These are phyloP conservation scores for Iris pallida DNA, from an alignment of 116 monocot genomes.

Conservation along the genomic window DNA sequence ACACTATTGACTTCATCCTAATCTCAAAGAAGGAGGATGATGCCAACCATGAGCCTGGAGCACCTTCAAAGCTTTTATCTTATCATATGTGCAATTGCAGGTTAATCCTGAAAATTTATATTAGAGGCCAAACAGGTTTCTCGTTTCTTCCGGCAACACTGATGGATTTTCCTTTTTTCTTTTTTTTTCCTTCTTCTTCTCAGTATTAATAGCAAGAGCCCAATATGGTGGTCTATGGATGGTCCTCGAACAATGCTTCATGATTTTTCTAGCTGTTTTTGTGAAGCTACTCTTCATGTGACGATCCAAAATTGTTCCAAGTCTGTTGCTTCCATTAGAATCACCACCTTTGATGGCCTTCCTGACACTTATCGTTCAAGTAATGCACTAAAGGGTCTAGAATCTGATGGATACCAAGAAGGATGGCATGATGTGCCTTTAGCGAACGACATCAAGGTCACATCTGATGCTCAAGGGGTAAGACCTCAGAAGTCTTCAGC, in stretches of 20 bases:
- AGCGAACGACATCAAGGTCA: slow-evolving; percentile 34
- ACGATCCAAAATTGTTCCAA: slow-evolving; percentile 46
- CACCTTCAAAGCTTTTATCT: slow-evolving; percentile 32
- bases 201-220: slow-evolving; percentile 49
- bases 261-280: slow-evolving; percentile 64
- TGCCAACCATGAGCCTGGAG: slow-evolving; percentile 13
- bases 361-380: slow-evolving; percentile 20
- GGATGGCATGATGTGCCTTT: slow-evolving; percentile 85
- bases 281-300: slow-evolving; percentile 40
- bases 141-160: neutral
- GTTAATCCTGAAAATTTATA: slow-evolving; percentile 16
- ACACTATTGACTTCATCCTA: slow-evolving; percentile 65
- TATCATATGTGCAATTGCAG: slow-evolving; percentile 72
- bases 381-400: slow-evolving; percentile 17
- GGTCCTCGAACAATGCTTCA: slow-evolving; percentile 58
- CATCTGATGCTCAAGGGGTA: slow-evolving; percentile 18
- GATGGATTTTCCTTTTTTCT: neutral
- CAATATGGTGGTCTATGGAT: slow-evolving; percentile 68
- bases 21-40: slow-evolving; percentile 47
- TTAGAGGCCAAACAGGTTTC: no score
- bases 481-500: slow-evolving; percentile 20
- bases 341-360: slow-evolving; percentile 39
- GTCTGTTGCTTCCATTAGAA: slow-evolving; percentile 28
- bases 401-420: slow-evolving; percentile 31
- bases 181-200: neutral